A percentile compares a stretch with the other conserved stretches of the same genome.
These are phyloP conservation scores for Juncus inflexus DNA, from an alignment of 176 grass and related monocot genomes.

Conservation along the genomic window DNA sequence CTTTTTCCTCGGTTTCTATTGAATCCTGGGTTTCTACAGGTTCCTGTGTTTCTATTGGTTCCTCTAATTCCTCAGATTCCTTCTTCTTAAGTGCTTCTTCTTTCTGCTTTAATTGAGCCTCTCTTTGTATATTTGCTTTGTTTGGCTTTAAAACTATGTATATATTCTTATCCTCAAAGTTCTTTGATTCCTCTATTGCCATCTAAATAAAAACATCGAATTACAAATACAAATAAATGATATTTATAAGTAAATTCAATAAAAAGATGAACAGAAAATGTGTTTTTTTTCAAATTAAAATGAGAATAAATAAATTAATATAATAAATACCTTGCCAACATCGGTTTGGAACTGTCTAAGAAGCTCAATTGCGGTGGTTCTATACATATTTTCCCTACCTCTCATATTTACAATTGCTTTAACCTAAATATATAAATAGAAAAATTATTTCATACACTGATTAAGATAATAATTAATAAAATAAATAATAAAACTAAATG, in stretches of 20 bases:
- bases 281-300: slow-evolving; percentile 11
- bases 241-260: too few species aligned
- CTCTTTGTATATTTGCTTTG: slow-evolving; percentile 83
- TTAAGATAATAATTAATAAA: slow-evolving; percentile 25
- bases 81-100: slow-evolving; percentile 56
- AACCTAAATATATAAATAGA: slow-evolving; percentile 39
- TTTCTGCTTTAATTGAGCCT: slow-evolving; percentile 26
- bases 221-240: slow-evolving; percentile 8
- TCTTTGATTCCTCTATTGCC: slow-evolving; percentile 72
- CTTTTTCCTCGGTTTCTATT: slow-evolving; percentile 4
- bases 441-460: slow-evolving; percentile 8
- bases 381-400: slow-evolving; percentile 79
- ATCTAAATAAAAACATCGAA: slow-evolving; percentile 31
- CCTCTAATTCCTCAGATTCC: slow-evolving; percentile 1
- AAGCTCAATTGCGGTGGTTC: slow-evolving; percentile 77
- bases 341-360: slow-evolving; percentile 81
- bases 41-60: background rate
- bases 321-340: slow-evolving; percentile 68
- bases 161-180: slow-evolving; percentile 68
- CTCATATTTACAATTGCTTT: slow-evolving; percentile 92
- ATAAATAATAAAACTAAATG: background rate
- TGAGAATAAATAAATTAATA: background rate
- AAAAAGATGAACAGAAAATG: background rate
- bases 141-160: slow-evolving; percentile 82
- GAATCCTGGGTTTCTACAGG: background rate